Percentiles rank a stretch among this genome's conserved stretches.
phyloP scores from a whole-genome alignment of 2,329 filamentous ascomycete species.

The Fusarium liriodendri region DNA sequence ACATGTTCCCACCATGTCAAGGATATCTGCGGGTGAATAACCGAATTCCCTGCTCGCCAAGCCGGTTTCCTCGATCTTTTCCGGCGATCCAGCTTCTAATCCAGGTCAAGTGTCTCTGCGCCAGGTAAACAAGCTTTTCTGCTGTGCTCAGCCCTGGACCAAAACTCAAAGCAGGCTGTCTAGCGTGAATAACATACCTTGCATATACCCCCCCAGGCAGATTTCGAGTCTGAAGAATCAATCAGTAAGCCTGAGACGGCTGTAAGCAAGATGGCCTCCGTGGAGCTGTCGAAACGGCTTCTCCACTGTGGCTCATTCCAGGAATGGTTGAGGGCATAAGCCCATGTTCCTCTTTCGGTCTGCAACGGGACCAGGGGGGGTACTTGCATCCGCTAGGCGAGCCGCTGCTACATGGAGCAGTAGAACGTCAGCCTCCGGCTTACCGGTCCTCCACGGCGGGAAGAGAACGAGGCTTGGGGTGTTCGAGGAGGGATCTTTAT shows the following conservation, averaged over 20 bases:
- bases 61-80: background rate
- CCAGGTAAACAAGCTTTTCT: background rate
- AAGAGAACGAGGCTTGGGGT: slow-evolving; percentile 15
- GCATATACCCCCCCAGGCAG: background rate
- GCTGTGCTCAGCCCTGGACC: background rate
- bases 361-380: background rate
- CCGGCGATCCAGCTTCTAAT: background rate
- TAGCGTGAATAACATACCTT: background rate
- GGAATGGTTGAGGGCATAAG: background rate
- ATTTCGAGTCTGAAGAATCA: background rate
- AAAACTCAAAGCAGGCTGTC: background rate
- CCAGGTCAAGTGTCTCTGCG: background rate
- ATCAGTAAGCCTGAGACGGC: background rate
- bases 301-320: background rate
- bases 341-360: background rate
- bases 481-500: slow-evolving; percentile 3
- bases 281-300: background rate
- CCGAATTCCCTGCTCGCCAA: background rate
- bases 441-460: slow-evolving; percentile 22
- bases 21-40: background rate
- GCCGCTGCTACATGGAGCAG: background rate
- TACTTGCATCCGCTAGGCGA: background rate
- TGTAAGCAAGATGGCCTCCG: background rate
- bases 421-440: slow-evolving; percentile 8
- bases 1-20: background rate